phyloP scores from a whole-genome alignment of 2,329 filamentous ascomycete species.

The Xylariaceae sp. region DNA sequence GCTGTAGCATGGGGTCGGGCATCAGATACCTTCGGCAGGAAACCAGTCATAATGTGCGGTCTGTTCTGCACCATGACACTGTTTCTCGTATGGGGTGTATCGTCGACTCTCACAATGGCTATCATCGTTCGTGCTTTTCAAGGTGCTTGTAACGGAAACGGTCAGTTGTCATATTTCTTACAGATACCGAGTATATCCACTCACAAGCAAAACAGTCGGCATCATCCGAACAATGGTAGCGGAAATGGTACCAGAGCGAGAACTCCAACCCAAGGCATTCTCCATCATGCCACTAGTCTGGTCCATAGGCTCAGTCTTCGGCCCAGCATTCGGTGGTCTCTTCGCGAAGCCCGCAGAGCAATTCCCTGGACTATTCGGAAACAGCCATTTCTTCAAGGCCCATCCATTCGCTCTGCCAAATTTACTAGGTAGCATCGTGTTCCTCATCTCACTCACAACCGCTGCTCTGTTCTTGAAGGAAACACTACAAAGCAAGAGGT shows the following conservation, averaged over 20 bases:
- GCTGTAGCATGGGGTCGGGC: conserved; percentile 74
- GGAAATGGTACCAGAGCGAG: conserved; percentile 84
- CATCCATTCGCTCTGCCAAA: conserved; percentile 88
- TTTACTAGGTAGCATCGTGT: conserved; percentile 71
- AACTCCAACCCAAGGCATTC: conserved; percentile 85
- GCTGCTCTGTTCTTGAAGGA: conserved; percentile 82
- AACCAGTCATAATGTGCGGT: conserved; percentile 74
- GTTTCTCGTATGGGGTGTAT: conserved; percentile 81
- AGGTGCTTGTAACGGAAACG: conserved; percentile 84
- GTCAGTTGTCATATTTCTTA: conserved; percentile 35
- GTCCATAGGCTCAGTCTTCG: conserved; percentile 83
- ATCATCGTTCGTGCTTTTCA: conserved; percentile 74
- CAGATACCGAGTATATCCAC: background rate
- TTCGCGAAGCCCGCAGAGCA: conserved; percentile 78
- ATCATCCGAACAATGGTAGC: conserved; percentile 91
- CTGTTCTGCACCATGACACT: conserved; percentile 77
- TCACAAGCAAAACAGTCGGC: conserved; percentile 56
- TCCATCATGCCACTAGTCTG: conserved; percentile 90
- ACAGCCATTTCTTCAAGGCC: conserved; percentile 63
- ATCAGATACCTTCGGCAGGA: conserved; percentile 74
- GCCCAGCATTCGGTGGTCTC: conserved; percentile 82
- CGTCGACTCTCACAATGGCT: conserved; percentile 74
- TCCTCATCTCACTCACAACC: conserved; percentile 70
- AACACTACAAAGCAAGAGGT: conserved; percentile 71
- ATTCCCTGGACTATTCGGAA: conserved; percentile 68